A percentile compares a stretch with the other conserved stretches of the same genome.
These are phyloP conservation scores for Mycena latifolia DNA, from an alignment of 768 basidiomycete genomes.

Conservation along the genomic window DNA sequence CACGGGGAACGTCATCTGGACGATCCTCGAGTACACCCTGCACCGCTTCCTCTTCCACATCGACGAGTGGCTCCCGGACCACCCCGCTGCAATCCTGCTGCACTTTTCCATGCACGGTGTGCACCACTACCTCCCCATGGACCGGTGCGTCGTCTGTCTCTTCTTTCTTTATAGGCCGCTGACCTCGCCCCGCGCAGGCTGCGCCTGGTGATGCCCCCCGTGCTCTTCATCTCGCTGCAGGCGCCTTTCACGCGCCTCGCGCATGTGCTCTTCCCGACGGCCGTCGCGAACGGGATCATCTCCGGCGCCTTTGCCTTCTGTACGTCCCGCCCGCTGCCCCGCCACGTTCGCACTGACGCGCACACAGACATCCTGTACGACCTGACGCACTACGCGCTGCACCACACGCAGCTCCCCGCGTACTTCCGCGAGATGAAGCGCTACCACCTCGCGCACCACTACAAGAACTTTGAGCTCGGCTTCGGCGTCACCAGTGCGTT, in stretches of 20 bases:
- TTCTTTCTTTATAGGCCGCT: too few relatives aligned
- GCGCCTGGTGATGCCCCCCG: conserved; percentile 97
- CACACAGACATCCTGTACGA: conserved; percentile 83
- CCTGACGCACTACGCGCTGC: conserved; percentile 94
- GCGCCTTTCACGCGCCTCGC: conserved; percentile 91
- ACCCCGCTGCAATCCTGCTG: conserved; percentile 79
- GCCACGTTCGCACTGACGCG: conserved; percentile 4
- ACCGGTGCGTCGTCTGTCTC: conserved; percentile 52
- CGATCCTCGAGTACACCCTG: conserved; percentile 90
- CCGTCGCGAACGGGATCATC: conserved; percentile 93
- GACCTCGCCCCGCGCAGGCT: conserved; percentile 44
- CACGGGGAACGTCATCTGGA: conserved; percentile 92
- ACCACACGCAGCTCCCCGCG: conserved; percentile 87
- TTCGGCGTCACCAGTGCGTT: conserved; percentile 93
- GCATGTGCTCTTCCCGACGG: conserved; percentile 82
- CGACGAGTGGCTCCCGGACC: conserved; percentile 89
- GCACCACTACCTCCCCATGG: conserved; percentile 98
- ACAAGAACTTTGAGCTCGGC: conserved; percentile 98
- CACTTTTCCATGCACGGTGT: conserved; percentile 97
- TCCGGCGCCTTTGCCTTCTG: conserved; percentile 85
- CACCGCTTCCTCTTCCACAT: conserved; percentile 99
- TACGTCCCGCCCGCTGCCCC: conserved; percentile 51
- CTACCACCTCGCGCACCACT: conserved; percentile 97
- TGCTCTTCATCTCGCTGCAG: conserved; percentile 81
- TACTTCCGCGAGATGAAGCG: conserved; percentile 96